Evolutionary conservation across 495 filamentous ascomycete species (phyloP).

Genomic region (Ramalina intermedia): DNA sequence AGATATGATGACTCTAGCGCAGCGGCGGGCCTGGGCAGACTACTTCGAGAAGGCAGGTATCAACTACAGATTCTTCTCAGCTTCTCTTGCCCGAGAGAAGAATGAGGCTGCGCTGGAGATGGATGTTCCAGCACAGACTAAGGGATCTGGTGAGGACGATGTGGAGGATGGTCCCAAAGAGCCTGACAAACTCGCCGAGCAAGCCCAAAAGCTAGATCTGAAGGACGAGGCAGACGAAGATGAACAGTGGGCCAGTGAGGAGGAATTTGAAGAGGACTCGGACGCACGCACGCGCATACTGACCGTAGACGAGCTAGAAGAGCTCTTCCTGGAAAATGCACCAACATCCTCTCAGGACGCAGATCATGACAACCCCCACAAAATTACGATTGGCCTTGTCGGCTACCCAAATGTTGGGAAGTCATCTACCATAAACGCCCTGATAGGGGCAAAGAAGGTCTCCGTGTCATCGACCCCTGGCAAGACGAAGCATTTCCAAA

Average conservation of each 20-base stretch:
- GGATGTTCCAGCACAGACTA: slow-evolving; percentile 14
- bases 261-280: slow-evolving; percentile 26
- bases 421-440: slow-evolving; percentile 95
- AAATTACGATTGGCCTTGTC: slow-evolving; percentile 82
- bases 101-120: slow-evolving; percentile 52
- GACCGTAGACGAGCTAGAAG: slow-evolving; percentile 82
- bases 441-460: slow-evolving; percentile 95
- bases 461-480: slow-evolving; percentile 95
- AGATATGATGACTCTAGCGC: slow-evolving; percentile 90
- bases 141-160: slow-evolving; percentile 24
- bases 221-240: slow-evolving; percentile 19
- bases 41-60: slow-evolving; percentile 75
- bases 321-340: slow-evolving; percentile 65
- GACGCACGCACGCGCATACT: slow-evolving; percentile 63
- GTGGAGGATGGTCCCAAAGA: slow-evolving; percentile 26
- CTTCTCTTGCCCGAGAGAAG: slow-evolving; percentile 73
- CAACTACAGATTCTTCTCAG: slow-evolving; percentile 90
- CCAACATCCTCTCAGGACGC: slow-evolving; percentile 26
- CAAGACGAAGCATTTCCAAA: slow-evolving; percentile 99
- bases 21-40: slow-evolving; percentile 73
- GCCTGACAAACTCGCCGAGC: slow-evolving; percentile 21
- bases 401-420: slow-evolving; percentile 99
- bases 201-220: slow-evolving; percentile 25
- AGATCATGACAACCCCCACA: slow-evolving; percentile 36
- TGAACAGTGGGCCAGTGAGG: slow-evolving; percentile 26